Conservation (phyloP, 331 rosid genomes). For the Quercus tomentella region DNA sequence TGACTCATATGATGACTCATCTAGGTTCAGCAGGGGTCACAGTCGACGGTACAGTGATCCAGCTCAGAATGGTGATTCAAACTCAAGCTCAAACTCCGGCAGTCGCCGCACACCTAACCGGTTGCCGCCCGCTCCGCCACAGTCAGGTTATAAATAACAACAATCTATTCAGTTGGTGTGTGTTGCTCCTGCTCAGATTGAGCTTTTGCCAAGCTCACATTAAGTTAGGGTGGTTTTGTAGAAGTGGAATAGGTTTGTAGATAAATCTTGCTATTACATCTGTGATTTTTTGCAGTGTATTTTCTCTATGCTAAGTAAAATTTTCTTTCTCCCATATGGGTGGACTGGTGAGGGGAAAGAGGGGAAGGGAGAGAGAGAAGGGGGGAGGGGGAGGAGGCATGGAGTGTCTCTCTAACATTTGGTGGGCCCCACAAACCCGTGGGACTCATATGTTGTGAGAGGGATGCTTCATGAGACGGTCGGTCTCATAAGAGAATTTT, state of each 20-base stretch:
- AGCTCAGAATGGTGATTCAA: slow-evolving; percentile 52
- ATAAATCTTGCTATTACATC: slow-evolving; percentile 27
- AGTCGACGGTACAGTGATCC: slow-evolving; percentile 86
- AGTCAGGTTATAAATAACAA: slow-evolving; percentile 34
- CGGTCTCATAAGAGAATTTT: no score
- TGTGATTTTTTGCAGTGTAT: background rate
- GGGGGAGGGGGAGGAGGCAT: no score
- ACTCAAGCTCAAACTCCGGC: slow-evolving; percentile 56
- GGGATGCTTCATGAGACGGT: no score
- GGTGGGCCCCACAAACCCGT: no score
- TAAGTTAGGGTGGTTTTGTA: slow-evolving; percentile 20
- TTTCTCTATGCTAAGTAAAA: no score
- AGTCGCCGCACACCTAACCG: slow-evolving; percentile 93
- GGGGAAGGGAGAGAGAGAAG: slow-evolving; percentile 5
- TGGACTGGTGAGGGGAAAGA: slow-evolving; percentile 9
- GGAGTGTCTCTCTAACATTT: no score
- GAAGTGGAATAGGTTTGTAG: slow-evolving; percentile 42
- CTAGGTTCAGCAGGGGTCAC: slow-evolving; percentile 67
- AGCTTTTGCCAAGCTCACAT: slow-evolving; percentile 17
- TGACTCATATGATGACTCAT: slow-evolving; percentile 23
- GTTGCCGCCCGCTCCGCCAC: slow-evolving; percentile 85
- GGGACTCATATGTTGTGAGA: no score
- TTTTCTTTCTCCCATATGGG: slow-evolving; percentile 31
- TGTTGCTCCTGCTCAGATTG: slow-evolving; percentile 11
- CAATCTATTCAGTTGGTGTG: slow-evolving; percentile 9